phyloP scores from a whole-genome alignment of 495 filamentous ascomycete species.

The Rostrohypoxylon terebratum region DNA sequence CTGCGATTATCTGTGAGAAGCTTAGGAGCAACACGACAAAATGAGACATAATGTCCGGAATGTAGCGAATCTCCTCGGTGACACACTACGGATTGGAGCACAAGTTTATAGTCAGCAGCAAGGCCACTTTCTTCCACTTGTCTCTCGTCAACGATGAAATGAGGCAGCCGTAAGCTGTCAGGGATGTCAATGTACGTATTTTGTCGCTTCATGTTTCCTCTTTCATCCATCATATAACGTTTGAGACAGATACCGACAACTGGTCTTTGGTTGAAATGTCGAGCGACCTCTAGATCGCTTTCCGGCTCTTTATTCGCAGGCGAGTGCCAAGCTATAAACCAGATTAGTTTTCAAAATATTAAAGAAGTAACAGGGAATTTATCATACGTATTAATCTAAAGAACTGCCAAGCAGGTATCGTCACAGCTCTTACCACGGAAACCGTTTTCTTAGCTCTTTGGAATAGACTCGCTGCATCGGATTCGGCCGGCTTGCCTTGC shows the following conservation, averaged over 20 bases:
- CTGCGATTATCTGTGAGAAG: slow-evolving; percentile 65
- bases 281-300: slow-evolving; percentile 61
- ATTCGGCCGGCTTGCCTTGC: slow-evolving; percentile 47
- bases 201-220: slow-evolving; percentile 74
- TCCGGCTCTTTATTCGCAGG: slow-evolving; percentile 58
- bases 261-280: slow-evolving; percentile 70
- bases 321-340: slow-evolving; percentile 77
- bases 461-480: slow-evolving; percentile 54
- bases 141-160: slow-evolving; percentile 85
- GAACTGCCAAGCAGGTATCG: slow-evolving; percentile 98
- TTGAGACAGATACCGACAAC: slow-evolving; percentile 93
- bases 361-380: background rate
- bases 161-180: slow-evolving; percentile 84
- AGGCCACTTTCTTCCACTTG: slow-evolving; percentile 69
- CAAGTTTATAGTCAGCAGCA: slow-evolving; percentile 78
- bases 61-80: slow-evolving; percentile 90
- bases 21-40: slow-evolving; percentile 76
- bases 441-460: slow-evolving; percentile 57
- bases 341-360: slow-evolving; percentile 60
- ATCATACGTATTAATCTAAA: slow-evolving; percentile 85
- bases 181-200: slow-evolving; percentile 92
- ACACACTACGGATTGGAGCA: slow-evolving; percentile 88
- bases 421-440: slow-evolving; percentile 79
- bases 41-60: slow-evolving; percentile 90
- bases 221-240: slow-evolving; percentile 79